Percentiles rank a stretch among this genome's conserved stretches.
Evolutionary conservation across 164 flowering plant genomes (phyloP).

Genomic region (Houttuynia cordata): DNA sequence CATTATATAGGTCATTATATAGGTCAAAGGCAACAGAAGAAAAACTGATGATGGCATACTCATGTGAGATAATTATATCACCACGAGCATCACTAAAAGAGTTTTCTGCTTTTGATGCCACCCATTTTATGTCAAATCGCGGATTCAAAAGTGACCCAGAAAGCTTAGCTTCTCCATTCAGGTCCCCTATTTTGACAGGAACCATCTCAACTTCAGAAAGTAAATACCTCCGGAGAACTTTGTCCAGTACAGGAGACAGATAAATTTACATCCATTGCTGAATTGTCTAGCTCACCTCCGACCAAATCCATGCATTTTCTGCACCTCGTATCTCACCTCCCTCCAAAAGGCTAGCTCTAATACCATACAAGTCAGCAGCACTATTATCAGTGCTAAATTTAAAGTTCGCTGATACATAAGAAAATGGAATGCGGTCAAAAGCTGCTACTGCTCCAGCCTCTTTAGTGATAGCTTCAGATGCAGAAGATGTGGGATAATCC

Average conservation of each 20-base stretch:
- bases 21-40: conserved; percentile 88
- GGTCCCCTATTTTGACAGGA: too few relatives aligned
- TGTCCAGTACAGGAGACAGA: too few relatives aligned
- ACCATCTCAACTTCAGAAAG: too few relatives aligned
- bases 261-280: too few relatives aligned
- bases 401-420: conserved; percentile 89
- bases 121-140: too few relatives aligned
- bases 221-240: too few relatives aligned
- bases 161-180: too few relatives aligned
- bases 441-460: conserved; percentile 98
- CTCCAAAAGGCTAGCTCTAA: conserved; percentile 89
- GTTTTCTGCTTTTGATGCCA: too few relatives aligned
- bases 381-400: conserved; percentile 86
- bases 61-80: conserved; percentile 81
- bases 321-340: conserved; percentile 99
- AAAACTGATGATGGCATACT: conserved; percentile 55
- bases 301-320: conserved; percentile 96
- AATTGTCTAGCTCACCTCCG: conserved; percentile 93
- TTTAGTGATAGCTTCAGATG: conserved; percentile 61
- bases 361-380: conserved; percentile 94
- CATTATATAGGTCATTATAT: conserved; percentile 46
- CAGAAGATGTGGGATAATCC: conserved; percentile 46
- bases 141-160: too few relatives aligned
- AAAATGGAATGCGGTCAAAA: conserved; percentile 78
- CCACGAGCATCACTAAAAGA: conserved; percentile 93